phyloP scores from a whole-genome alignment of 257 asterid species.

The Solanum clarkiae region DNA sequence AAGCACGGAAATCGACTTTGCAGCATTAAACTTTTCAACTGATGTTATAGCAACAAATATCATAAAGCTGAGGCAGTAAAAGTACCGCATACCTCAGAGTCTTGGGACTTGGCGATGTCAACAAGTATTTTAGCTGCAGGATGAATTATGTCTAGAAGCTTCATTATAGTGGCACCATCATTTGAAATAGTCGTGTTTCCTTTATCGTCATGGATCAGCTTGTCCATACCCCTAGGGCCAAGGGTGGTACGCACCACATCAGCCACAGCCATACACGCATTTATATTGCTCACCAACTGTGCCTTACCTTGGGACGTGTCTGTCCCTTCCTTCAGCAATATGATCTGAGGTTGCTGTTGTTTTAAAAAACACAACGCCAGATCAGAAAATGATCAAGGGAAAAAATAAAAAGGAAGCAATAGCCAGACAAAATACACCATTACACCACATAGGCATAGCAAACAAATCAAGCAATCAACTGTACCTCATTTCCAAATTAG shows the following conservation, averaged over 20 bases:
- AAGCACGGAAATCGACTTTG: neutral
- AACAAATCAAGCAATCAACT: neutral
- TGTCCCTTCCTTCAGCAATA: constrained; percentile 95
- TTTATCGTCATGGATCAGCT: constrained; percentile 97
- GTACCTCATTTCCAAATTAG: neutral
- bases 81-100: constrained; percentile 62
- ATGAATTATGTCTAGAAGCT: constrained; percentile 93
- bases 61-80: neutral
- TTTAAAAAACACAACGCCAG: neutral
- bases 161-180: constrained; percentile 99
- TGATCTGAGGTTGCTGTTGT: constrained; percentile 97
- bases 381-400: neutral
- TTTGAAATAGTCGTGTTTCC: constrained; percentile 94
- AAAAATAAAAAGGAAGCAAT: neutral
- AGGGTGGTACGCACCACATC: constrained; percentile 90
- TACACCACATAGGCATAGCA: neutral
- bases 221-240: constrained; percentile 99
- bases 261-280: constrained; percentile 82
- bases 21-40: neutral
- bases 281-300: constrained; percentile 86
- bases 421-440: neutral
- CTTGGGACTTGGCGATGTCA: constrained; percentile 97
- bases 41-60: neutral
- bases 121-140: constrained; percentile 98
- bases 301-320: constrained; percentile 98